Evolutionary conservation across 2,329 filamentous ascomycete genomes (phyloP), one percentile per base, ranked within the genome.

Genomic region (Lecanoromycetidae sp.): DNA sequence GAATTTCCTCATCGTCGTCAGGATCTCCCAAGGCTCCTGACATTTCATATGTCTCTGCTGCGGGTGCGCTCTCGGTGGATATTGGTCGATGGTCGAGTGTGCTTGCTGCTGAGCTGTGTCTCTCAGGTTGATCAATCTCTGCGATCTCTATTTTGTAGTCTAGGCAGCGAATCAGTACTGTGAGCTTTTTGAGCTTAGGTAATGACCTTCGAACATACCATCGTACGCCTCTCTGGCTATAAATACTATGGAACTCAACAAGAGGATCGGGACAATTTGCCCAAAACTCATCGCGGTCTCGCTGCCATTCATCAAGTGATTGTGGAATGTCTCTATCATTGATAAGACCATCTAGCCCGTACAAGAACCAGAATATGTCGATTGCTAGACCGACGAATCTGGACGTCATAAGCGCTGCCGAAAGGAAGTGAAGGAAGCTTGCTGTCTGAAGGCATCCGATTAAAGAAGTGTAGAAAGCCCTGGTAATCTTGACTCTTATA

Each of bases 281-380:
- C 50, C 47, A 20, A 54, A 50, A 4, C 44, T 49, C 48, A 48
- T 42, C 12, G 42, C 37, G 25, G 51, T 47, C 35, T 52, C 47
- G 20, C 44, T 29, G 8, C 52, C 49, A 26, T 42, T 29, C 42
- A 49, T 54, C 2, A 33, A 7, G n/a, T 3, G 40, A 36, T 4
- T 20, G 25, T 17, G 51, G 36, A 15, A 43, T 39, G 1, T 32
- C 5, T 20, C 49, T 45, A 23, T 52, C 45, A 1, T 5, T 3
- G 9, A 40, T 19, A 13, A 54, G 7, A 20, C 33, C 23, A 13
- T 7, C 45, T 2, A 47, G 3, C 8, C 49, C 40, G 13, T 37
- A 46, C 19, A 4, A 38, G n/a, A 52, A 47, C 43, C 41, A 49
- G 15, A 30, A 20, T 2, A 38, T 9, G 22, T 48, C 26, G 3